Evolutionary conservation across 805 yeast species (phyloP).

Genomic region (Torulaspora indica): DNA sequence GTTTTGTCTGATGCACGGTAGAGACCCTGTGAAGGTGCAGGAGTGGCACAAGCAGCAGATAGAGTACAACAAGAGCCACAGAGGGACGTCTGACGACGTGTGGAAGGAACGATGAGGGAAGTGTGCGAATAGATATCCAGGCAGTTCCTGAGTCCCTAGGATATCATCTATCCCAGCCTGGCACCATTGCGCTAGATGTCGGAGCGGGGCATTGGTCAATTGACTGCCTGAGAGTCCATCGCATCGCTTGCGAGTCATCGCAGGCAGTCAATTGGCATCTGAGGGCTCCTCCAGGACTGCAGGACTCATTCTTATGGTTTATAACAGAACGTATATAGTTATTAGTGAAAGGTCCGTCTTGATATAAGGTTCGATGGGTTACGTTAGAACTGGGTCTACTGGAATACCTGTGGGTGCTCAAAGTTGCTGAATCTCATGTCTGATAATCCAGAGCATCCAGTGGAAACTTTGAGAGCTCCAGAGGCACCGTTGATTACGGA

Average conservation of each 20-base stretch:
- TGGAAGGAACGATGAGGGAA: conserved; percentile 50
- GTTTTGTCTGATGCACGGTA: conserved; percentile 64
- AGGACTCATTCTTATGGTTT: background rate
- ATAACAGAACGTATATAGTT: background rate
- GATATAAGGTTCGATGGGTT: background rate
- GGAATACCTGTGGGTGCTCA: too few relatives aligned
- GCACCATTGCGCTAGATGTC: too few relatives aligned
- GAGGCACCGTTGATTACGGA: conserved; percentile 12
- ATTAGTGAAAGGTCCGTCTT: background rate
- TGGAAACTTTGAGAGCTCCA: background rate
- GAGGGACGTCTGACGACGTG: conserved; percentile 78
- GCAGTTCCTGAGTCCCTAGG: too few relatives aligned
- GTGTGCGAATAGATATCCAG: background rate
- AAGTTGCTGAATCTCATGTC: conserved; percentile 2
- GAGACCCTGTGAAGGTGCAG: conserved; percentile 59
- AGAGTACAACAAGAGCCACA: conserved; percentile 49
- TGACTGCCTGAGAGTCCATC: too few relatives aligned
- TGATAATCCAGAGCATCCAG: conserved; percentile 7
- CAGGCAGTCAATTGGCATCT: background rate
- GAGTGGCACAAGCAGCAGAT: conserved; percentile 63
- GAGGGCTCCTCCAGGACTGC: background rate
- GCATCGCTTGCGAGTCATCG: background rate
- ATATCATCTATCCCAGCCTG: too few relatives aligned
- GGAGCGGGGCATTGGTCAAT: too few relatives aligned
- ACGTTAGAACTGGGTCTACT: too few relatives aligned